Conservation (phyloP, 2,329 filamentous ascomycete genomes). For the Pseudogymnoascus sp. region DNA sequence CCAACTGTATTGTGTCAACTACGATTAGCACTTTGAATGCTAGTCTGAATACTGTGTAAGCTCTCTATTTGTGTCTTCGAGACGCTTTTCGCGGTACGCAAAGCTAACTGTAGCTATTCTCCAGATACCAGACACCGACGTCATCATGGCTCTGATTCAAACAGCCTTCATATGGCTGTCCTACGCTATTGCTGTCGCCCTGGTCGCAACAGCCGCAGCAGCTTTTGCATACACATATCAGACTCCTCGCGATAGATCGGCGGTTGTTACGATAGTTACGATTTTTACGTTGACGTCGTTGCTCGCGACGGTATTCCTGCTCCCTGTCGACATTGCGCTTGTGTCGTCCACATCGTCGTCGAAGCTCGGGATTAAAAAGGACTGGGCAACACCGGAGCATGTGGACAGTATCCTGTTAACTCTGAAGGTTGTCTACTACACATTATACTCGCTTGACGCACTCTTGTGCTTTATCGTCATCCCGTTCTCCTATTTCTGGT, state of each 20-base stretch:
- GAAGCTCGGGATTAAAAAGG: slow-evolving; percentile 73
- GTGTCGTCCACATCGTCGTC: slow-evolving; percentile 79
- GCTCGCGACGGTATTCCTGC: slow-evolving; percentile 81
- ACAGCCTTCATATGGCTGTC: slow-evolving; percentile 90
- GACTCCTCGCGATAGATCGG: slow-evolving; percentile 75
- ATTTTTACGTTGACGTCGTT: slow-evolving; percentile 81
- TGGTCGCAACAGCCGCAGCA: slow-evolving; percentile 68
- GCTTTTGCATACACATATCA: slow-evolving; percentile 92
- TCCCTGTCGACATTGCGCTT: slow-evolving; percentile 91
- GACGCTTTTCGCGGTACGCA: not conserved
- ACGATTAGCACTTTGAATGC: not conserved
- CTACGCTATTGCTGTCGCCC: slow-evolving; percentile 71
- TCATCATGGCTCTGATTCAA: slow-evolving; percentile 54
- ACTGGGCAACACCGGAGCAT: slow-evolving; percentile 81
- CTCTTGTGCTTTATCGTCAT: slow-evolving; percentile 82
- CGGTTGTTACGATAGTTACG: slow-evolving; percentile 72
- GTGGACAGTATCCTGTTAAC: slow-evolving; percentile 71
- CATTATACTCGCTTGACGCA: slow-evolving; percentile 84
- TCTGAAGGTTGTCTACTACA: slow-evolving; percentile 84
- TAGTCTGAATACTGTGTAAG: slow-evolving; percentile 4
- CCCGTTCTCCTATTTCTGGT: slow-evolving; percentile 96
- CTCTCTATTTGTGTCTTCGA: not conserved
- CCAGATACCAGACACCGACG: slow-evolving; percentile 3
- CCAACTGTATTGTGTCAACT: not conserved
- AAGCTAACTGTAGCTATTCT: not conserved